These are phyloP conservation scores for Avena sativa DNA, from an alignment of 176 grass and related monocot species.

Conservation along the genomic window DNA sequence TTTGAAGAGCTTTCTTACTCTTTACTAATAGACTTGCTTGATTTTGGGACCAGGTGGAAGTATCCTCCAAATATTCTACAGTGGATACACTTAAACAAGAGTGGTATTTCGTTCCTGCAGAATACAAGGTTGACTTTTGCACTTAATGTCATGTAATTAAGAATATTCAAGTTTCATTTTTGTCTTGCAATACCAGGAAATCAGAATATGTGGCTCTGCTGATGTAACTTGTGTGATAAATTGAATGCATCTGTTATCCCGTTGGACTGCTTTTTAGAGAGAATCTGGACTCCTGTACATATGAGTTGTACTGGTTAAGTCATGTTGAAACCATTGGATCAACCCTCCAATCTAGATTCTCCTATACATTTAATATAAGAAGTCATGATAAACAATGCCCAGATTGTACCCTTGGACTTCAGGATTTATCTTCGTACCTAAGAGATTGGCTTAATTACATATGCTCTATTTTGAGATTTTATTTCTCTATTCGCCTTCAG, in stretches of 20 bases:
- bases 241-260: background rate
- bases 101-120: constrained; percentile 70
- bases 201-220: background rate
- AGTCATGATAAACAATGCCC: constrained; percentile 1
- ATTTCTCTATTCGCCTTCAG: background rate
- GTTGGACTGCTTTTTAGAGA: background rate
- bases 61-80: constrained; percentile 83
- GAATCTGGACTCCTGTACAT: background rate
- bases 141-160: background rate
- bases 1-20: constrained; percentile 13
- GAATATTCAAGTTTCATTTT: background rate
- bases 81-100: constrained; percentile 91
- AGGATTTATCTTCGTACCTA: background rate
- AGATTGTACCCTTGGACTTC: background rate
- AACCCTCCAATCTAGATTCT: background rate
- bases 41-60: constrained; percentile 64
- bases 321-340: background rate
- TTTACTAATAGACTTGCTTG: constrained; percentile 24
- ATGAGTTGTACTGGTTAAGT: background rate
- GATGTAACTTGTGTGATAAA: background rate
- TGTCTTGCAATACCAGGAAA: background rate
- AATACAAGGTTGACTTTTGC: constrained; percentile 65
- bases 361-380: background rate
- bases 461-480: background rate
- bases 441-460: background rate